A percentile compares a stretch with the other conserved stretches of the same genome.
These are phyloP conservation scores for Afroboletus lepidellus DNA, from an alignment of 1,284 basidiomycete species.

Conservation along the genomic window DNA sequence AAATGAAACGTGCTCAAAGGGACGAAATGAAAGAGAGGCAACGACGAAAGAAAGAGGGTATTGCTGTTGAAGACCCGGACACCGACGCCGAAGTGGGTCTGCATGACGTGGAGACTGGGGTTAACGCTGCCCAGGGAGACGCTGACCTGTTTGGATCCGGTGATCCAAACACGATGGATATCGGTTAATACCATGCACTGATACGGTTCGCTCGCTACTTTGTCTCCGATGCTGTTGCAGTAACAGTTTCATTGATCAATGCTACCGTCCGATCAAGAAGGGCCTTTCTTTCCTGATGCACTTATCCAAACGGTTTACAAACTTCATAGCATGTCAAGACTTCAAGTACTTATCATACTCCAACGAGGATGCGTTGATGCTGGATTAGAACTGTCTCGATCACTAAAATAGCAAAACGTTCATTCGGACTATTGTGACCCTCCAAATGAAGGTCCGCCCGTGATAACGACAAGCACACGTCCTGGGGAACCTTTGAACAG, in stretches of 20 bases:
- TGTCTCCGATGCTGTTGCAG: background rate
- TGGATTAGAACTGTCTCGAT: no score
- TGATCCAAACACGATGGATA: constrained; percentile 43
- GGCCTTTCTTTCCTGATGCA: no score
- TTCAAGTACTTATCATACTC: no score
- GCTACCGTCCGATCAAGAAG: background rate
- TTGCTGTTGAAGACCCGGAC: constrained; percentile 45
- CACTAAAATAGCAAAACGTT: no score
- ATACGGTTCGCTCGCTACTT: background rate
- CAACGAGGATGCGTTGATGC: no score
- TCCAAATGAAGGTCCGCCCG: no score
- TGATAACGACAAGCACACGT: no score
- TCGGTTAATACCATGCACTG: constrained; percentile 31
- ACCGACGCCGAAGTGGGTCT: constrained; percentile 45
- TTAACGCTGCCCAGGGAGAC: constrained; percentile 25
- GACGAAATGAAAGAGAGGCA: constrained; percentile 76
- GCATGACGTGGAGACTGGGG: constrained; percentile 36
- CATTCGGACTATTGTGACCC: no score
- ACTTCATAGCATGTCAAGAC: no score
- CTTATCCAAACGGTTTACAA: no score
- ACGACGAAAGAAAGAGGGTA: constrained; percentile 63
- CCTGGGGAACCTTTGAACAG: no score
- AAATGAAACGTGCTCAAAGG: constrained; percentile 80
- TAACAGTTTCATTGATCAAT: background rate
- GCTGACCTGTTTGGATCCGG: constrained; percentile 60